Percentiles rank a stretch among this genome's conserved stretches.
These are phyloP conservation scores for Centella asiatica DNA, from an alignment of 129 eudicot genomes.

Conservation along the genomic window DNA sequence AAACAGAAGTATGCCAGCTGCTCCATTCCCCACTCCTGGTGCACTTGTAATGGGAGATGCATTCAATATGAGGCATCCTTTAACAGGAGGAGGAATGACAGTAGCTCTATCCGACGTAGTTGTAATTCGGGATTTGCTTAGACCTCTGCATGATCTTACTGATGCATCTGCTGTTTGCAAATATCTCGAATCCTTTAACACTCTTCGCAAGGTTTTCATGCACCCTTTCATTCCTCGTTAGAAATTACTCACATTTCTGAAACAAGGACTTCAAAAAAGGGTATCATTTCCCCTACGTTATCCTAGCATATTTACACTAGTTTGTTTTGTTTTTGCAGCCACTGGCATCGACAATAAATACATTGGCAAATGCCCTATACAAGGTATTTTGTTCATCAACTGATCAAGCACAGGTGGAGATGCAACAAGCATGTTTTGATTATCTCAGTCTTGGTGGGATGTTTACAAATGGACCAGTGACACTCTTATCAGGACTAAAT, in stretches of 20 bases:
- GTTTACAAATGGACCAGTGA: background rate
- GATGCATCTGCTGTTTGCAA: constrained; percentile 27
- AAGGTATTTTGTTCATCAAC: background rate
- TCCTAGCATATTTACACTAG: no score
- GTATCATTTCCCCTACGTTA: no score
- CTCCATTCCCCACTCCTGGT: constrained; percentile 35
- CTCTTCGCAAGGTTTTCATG: constrained; percentile 32
- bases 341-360: constrained; percentile 1
- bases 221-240: background rate
- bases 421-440: background rate
- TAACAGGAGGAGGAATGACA: constrained; percentile 59
- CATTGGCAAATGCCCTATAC: background rate
- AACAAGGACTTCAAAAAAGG: no score
- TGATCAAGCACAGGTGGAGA: background rate
- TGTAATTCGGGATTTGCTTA: constrained; percentile 27
- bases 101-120: constrained; percentile 45
- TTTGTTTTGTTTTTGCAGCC: no score
- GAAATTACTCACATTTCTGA: no score
- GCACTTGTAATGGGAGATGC: constrained; percentile 52
- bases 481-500: background rate
- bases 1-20: constrained; percentile 52
- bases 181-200: constrained; percentile 31
- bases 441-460: background rate
- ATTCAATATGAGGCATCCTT: constrained; percentile 51
- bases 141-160: constrained; percentile 15